phyloP scores from a whole-genome alignment of 169 alveolate genomes.

The Perkinsus olseni region DNA sequence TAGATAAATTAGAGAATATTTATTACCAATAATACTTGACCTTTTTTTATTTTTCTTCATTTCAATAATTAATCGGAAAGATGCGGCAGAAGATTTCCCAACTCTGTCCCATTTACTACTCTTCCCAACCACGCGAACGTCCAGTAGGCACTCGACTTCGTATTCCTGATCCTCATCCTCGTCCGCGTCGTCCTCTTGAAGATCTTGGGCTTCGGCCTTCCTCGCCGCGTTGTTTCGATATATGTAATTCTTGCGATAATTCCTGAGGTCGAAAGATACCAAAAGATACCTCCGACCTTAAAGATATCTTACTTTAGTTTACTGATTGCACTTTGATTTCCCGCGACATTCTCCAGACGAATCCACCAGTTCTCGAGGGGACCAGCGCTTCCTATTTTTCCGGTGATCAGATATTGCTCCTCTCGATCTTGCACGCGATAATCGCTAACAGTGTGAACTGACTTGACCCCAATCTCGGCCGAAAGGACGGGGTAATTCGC shows the following conservation, averaged over 20 bases:
- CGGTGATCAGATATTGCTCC: background rate
- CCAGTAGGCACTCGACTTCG: background rate
- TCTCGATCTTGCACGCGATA: background rate
- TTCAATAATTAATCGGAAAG: no score
- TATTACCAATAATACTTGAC: no score
- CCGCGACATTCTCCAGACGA: background rate
- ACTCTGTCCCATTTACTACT: background rate
- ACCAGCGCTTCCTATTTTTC: background rate
- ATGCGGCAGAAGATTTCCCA: background rate
- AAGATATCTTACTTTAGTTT: background rate
- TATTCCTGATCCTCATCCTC: background rate
- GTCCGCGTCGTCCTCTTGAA: background rate
- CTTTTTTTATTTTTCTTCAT: no score
- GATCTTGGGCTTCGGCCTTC: background rate
- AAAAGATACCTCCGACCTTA: background rate
- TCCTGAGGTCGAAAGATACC: background rate
- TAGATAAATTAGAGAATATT: no score
- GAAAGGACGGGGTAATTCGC: background rate
- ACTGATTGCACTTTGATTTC: background rate
- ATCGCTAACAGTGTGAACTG: background rate
- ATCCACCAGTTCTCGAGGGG: background rate
- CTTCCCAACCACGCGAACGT: background rate
- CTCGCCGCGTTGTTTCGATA: background rate
- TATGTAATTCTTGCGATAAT: background rate
- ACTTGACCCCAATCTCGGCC: background rate